A percentile compares a stretch with the other conserved stretches of the same genome.
Evolutionary conservation across 176 grass and related monocot genomes (phyloP).

Genomic region (Aegilops umbellulata): DNA sequence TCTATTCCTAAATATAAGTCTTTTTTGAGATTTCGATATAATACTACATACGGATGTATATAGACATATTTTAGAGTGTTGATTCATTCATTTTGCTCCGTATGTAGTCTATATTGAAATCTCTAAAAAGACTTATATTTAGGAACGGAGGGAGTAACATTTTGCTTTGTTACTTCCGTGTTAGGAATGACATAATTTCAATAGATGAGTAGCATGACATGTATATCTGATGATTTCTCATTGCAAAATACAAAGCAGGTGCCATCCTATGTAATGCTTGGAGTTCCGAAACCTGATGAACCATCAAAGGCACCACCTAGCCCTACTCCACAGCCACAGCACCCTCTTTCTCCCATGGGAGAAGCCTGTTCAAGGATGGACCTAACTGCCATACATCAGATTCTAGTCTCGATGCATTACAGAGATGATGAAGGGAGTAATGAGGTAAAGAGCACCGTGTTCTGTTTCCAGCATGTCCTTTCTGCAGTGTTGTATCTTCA

Average conservation of each 20-base stretch:
- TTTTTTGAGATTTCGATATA: too few relatives aligned
- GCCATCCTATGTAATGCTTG: slow-evolving; percentile 70
- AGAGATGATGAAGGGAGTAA: slow-evolving; percentile 92
- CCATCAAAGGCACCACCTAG: slow-evolving; percentile 34
- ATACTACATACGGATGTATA: too few relatives aligned
- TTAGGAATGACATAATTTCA: neutral
- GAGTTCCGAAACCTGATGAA: slow-evolving; percentile 41
- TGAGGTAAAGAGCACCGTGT: slow-evolving; percentile 50
- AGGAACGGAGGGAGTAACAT: too few relatives aligned
- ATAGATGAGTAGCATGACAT: neutral
- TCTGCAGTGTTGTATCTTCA: neutral
- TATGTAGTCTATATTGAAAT: too few relatives aligned
- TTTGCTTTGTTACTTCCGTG: neutral
- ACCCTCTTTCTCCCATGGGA: slow-evolving; percentile 73
- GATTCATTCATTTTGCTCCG: too few relatives aligned
- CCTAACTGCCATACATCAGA: slow-evolving; percentile 80
- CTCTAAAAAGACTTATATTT: too few relatives aligned
- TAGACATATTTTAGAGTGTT: too few relatives aligned
- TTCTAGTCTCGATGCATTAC: slow-evolving; percentile 74
- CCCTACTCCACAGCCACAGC: slow-evolving; percentile 38
- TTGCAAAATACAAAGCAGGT: slow-evolving; percentile 58
- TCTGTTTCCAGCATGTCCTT: neutral
- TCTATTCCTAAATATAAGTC: too few relatives aligned
- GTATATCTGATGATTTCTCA: neutral
- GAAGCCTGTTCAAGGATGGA: slow-evolving; percentile 92